Evolutionary conservation across 1,139 yeast species (phyloP).

Genomic region (Suhomyces panamericanus): DNA sequence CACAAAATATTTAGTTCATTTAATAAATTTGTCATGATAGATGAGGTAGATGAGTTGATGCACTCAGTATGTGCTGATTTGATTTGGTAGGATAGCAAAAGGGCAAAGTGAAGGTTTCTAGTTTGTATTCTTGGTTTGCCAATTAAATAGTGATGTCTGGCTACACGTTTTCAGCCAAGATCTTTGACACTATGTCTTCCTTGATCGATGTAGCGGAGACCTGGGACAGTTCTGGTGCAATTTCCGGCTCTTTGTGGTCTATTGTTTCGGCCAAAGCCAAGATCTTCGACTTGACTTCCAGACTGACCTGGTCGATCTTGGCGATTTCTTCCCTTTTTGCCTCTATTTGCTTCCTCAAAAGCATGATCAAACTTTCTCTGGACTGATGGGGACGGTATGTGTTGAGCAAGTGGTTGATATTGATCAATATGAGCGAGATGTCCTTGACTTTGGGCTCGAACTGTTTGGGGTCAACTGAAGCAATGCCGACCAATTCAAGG

Average conservation of each 20-base stretch:
- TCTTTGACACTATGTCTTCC: slow-evolving; percentile 2
- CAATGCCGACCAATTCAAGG: slow-evolving; percentile 71
- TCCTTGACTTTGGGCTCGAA: slow-evolving; percentile 69
- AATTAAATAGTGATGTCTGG: no score
- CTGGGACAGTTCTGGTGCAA: background rate
- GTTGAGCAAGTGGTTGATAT: slow-evolving; percentile 79
- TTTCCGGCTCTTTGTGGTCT: background rate
- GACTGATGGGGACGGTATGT: slow-evolving; percentile 90
- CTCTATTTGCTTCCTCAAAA: slow-evolving; percentile 64
- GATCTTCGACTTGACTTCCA: slow-evolving; percentile 45
- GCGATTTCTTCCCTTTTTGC: slow-evolving; percentile 54
- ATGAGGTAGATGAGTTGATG: background rate
- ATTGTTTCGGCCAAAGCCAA: slow-evolving; percentile 22
- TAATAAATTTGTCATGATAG: slow-evolving; percentile 1
- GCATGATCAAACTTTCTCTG: slow-evolving; percentile 72
- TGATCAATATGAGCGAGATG: slow-evolving; percentile 70
- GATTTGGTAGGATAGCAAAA: background rate
- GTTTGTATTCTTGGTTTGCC: no score
- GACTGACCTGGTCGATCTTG: slow-evolving; percentile 47
- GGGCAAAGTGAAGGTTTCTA: background rate
- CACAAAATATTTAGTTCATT: slow-evolving; percentile 1
- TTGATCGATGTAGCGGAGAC: background rate
- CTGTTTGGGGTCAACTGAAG: slow-evolving; percentile 65
- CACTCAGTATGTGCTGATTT: background rate
- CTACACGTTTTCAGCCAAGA: slow-evolving; percentile 5